Evolutionary conservation across 176 grass and related monocot species (phyloP), one percentile per base, ranked within the genome.

Genomic region (Oryza punctata): DNA sequence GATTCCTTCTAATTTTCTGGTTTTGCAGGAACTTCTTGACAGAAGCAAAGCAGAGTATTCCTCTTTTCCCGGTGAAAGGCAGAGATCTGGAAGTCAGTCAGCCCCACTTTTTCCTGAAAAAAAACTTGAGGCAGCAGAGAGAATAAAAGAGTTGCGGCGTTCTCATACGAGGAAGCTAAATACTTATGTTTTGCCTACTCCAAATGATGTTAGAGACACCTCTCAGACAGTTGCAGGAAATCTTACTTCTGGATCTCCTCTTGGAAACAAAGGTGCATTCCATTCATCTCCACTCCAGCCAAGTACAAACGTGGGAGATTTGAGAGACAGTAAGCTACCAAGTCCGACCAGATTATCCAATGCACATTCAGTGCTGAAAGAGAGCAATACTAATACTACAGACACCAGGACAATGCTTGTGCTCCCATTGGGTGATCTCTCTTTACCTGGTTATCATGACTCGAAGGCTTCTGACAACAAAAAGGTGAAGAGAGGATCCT

Each of bases 181-280:
- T 79, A 90, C 93, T 35, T 99, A 99, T 72, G 93, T 89, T 74
- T 92, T 96, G 35, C 93, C 96, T 63, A 96, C 91, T 38, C 96
- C 96, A 57, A 77, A 80, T 72, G 93, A 91, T 74, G 85, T 86
- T 79, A 73, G 67, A 76, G 81, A 72, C 63, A 85, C 82, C 65
- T 37, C 85, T 80, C 88, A 85, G 73, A 68, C 69, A 67, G 82
- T 70, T 43, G 38, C 82, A 78, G 78, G 77, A 85, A 87, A 88
- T 79, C 85, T 89, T 65, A 67, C 46, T 63, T 63, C 75, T 78
- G 76, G 75, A 88, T 77, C 46, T 85, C 85, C 44, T 89, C 65
- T 91, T 2, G 92, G 71, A 63, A 87, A 52, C 54, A 91, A 82
- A 72, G 78, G 26, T 85, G 78, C 76, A 70, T 85, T 85, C 71